These are phyloP conservation scores for Globisporangium sylvaticum DNA, from an alignment of 352 stramenopile genomes.

Conservation along the genomic window DNA sequence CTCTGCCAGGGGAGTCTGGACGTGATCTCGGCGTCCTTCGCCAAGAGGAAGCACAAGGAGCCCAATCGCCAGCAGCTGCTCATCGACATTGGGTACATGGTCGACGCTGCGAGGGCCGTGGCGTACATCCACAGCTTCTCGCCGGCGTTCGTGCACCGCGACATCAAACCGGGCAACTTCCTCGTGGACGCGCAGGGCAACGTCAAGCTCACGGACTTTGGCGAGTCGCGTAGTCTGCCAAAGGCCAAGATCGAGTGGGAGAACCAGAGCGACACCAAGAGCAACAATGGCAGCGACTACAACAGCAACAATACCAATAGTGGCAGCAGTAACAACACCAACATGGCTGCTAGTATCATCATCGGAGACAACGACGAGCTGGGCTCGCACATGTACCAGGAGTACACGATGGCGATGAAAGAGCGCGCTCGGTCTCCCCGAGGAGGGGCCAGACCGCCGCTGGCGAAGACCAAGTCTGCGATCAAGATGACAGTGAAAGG, in stretches of 20 bases:
- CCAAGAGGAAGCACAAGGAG: background rate
- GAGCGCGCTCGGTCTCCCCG: background rate
- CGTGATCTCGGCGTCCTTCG: constrained; percentile 18
- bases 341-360: background rate
- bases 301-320: background rate
- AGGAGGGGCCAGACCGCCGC: background rate
- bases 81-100: constrained; percentile 51
- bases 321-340: background rate
- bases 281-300: background rate
- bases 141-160: constrained; percentile 66
- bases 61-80: constrained; percentile 42
- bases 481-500: constrained; percentile 53
- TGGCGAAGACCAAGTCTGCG: background rate
- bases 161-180: constrained; percentile 79
- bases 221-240: constrained; percentile 32
- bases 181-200: constrained; percentile 44
- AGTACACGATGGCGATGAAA: constrained; percentile 13
- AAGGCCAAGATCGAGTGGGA: constrained; percentile 15
- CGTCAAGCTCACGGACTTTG: constrained; percentile 50
- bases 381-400: constrained; percentile 8
- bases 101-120: constrained; percentile 57
- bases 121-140: constrained; percentile 77
- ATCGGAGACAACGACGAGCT: constrained; percentile 6
- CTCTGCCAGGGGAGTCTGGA: constrained; percentile 46
- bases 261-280: background rate